These are phyloP conservation scores for Phytopythium sindhum DNA, from an alignment of 352 stramenopile genomes.

Conservation along the genomic window DNA sequence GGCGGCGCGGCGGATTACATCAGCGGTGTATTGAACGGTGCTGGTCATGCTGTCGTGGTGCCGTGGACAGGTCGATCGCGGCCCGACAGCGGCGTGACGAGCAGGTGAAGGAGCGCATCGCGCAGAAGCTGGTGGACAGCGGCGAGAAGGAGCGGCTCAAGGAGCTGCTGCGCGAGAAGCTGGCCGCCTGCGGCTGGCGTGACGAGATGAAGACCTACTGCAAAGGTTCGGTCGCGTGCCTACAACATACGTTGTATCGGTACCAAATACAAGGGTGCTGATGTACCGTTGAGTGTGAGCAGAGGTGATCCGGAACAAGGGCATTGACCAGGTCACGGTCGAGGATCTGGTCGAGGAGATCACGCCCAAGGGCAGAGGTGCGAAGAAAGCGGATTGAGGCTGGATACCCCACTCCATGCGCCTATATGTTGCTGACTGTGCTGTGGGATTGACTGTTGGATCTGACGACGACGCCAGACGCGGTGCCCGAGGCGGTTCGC, in stretches of 20 bases:
- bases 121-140: conserved; percentile 85
- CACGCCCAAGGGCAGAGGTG: conserved; percentile 83
- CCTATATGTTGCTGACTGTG: neutral
- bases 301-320: conserved; percentile 93
- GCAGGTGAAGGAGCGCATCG: conserved; percentile 72
- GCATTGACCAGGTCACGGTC: conserved; percentile 93
- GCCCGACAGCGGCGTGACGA: conserved; percentile 66
- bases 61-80: conserved; percentile 32
- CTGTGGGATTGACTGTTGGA: neutral
- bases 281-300: conserved; percentile 6
- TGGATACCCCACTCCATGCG: neutral
- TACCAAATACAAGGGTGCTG: neutral
- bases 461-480: conserved; percentile 18
- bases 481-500: conserved; percentile 89
- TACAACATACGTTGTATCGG: too few species aligned
- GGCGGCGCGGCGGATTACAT: neutral
- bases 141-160: conserved; percentile 91
- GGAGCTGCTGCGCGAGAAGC: conserved; percentile 77
- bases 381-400: neutral
- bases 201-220: conserved; percentile 90
- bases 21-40: too few species aligned
- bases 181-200: conserved; percentile 91
- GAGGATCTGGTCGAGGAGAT: conserved; percentile 93
- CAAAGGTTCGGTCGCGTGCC: conserved; percentile 72
- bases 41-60: neutral